phyloP scores from a whole-genome alignment of 768 basidiomycete genomes.

The Suillus decipiens region DNA sequence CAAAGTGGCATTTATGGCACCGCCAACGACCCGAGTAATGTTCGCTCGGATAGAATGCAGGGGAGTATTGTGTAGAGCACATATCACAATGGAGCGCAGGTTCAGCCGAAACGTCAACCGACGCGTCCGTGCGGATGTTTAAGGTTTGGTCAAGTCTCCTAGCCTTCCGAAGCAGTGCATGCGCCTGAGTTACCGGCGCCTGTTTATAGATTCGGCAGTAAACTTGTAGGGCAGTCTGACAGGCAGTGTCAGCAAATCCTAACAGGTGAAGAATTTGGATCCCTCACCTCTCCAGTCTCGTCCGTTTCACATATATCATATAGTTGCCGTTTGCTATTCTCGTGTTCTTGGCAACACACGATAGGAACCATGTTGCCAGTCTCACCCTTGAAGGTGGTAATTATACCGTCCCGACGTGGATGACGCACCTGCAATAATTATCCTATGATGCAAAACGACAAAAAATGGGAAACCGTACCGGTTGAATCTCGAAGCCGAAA shows the following conservation, averaged over 20 bases:
- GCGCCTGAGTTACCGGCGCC: constrained; percentile 67
- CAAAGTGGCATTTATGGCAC: constrained; percentile 49
- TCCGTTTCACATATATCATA: constrained; percentile 87
- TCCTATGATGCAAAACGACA: neutral
- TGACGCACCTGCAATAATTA: constrained; percentile 62
- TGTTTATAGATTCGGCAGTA: constrained; percentile 88
- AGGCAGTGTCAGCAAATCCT: constrained; percentile 5
- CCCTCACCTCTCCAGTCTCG: constrained; percentile 75
- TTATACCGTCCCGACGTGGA: constrained; percentile 65
- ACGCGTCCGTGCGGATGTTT: constrained; percentile 44
- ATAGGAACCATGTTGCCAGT: constrained; percentile 78
- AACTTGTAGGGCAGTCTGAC: constrained; percentile 85
- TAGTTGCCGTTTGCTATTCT: constrained; percentile 61
- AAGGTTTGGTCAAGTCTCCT: constrained; percentile 77
- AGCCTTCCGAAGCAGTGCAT: constrained; percentile 88
- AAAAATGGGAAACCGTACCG: constrained; percentile 46
- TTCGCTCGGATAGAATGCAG: constrained; percentile 62
- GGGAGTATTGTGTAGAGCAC: constrained; percentile 73
- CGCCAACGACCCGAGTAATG: constrained; percentile 29
- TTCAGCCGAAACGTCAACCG: constrained; percentile 16
- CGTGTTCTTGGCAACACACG: constrained; percentile 79
- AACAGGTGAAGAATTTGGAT: neutral
- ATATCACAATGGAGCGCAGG: constrained; percentile 49
- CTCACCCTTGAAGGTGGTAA: constrained; percentile 75
- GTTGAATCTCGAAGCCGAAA: constrained; percentile 92